phyloP scores from a whole-genome alignment of 305 asterid genomes.

The Withania somnifera region DNA sequence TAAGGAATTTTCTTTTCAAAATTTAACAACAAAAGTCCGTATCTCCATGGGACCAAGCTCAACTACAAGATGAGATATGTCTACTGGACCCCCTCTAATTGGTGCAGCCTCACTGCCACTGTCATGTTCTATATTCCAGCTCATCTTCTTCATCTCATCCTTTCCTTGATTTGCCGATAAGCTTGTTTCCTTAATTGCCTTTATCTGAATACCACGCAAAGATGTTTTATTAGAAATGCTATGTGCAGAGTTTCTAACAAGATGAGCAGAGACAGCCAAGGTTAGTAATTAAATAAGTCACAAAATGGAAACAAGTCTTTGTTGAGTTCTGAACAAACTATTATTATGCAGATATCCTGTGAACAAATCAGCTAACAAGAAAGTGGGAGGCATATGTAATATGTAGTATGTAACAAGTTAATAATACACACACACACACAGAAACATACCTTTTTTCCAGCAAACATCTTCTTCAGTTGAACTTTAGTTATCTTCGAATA shows the following conservation, averaged over 20 bases:
- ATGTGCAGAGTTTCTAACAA: too few relatives aligned
- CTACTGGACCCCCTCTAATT: slow-evolving; percentile 40
- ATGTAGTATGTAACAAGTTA: too few relatives aligned
- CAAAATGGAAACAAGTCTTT: too few relatives aligned
- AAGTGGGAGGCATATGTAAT: too few relatives aligned
- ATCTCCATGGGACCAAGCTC: slow-evolving; percentile 96
- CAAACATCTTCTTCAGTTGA: slow-evolving; percentile 56
- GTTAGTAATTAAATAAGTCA: too few relatives aligned
- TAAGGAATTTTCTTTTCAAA: slow-evolving; percentile 5
- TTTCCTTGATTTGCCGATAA: slow-evolving; percentile 68
- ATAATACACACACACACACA: too few relatives aligned
- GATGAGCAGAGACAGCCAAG: too few relatives aligned
- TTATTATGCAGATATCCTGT: too few relatives aligned
- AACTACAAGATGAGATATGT: slow-evolving; percentile 30
- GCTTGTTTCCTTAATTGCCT: slow-evolving; percentile 43
- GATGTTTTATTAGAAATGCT: neutral
- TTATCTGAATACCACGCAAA: slow-evolving; percentile 28
- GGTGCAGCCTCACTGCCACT: slow-evolving; percentile 14
- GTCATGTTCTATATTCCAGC: slow-evolving; percentile 43
- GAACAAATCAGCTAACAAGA: too few relatives aligned
- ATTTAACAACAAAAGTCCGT: slow-evolving; percentile 52
- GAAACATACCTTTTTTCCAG: slow-evolving; percentile 38
- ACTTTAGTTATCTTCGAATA: slow-evolving; percentile 53
- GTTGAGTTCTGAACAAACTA: too few relatives aligned
- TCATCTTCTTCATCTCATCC: slow-evolving; percentile 43